These are phyloP conservation scores for Dothideomycetidae sp. DNA, from an alignment of 2,329 filamentous ascomycete species.

Conservation along the genomic window DNA sequence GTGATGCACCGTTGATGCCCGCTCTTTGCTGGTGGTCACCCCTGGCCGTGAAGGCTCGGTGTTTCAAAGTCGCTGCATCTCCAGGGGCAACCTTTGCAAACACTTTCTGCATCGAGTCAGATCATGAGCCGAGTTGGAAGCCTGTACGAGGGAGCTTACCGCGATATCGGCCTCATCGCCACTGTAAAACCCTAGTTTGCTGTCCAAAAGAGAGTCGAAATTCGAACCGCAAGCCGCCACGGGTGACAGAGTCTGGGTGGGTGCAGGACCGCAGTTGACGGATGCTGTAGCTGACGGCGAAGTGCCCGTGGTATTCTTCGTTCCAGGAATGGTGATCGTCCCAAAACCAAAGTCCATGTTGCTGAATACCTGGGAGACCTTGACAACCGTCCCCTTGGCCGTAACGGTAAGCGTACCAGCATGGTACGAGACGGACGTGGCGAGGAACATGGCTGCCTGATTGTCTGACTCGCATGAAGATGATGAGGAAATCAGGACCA, in stretches of 20 bases:
- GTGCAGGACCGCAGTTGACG: neutral
- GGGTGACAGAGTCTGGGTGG: too few relatives aligned
- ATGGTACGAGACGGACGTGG: neutral
- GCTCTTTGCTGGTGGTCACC: too few relatives aligned
- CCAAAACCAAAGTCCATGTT: neutral
- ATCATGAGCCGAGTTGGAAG: too few relatives aligned
- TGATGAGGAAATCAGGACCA: neutral
- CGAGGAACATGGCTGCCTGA: neutral
- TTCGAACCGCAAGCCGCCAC: constrained; percentile 9
- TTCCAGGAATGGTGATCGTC: neutral
- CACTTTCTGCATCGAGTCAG: too few relatives aligned
- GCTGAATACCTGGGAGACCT: neutral
- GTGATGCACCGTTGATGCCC: too few relatives aligned
- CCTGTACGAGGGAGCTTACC: too few relatives aligned
- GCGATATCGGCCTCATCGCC: constrained; percentile 5
- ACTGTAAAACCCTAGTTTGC: constrained; percentile 11
- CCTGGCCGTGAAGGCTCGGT: too few relatives aligned
- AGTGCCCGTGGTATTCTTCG: neutral
- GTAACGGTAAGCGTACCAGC: neutral
- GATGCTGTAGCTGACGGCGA: neutral
- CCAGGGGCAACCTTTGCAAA: too few relatives aligned
- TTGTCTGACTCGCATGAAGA: neutral
- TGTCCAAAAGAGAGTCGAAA: constrained; percentile 10
- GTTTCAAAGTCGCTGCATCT: too few relatives aligned
- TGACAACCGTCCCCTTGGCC: neutral